Evolutionary conservation across 2,329 filamentous ascomycete genomes (phyloP), one percentile per base, ranked within the genome.

Genomic region (Colletotrichum caudatum): DNA sequence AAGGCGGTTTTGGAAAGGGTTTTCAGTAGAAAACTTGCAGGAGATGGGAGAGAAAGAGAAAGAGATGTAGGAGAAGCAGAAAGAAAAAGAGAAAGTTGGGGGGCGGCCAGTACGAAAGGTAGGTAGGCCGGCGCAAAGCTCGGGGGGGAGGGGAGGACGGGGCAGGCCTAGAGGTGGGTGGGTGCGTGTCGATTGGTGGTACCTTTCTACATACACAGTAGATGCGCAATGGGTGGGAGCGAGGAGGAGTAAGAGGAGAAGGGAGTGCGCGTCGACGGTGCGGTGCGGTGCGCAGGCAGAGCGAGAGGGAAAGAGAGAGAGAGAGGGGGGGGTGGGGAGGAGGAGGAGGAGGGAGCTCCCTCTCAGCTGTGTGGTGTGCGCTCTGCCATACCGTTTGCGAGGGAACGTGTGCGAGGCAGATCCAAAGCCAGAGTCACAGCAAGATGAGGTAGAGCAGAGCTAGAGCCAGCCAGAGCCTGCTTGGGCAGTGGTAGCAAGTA

Each of bases 41-140:
- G 14, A 58, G 61, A 62, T 61, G 61, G 66, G 71, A 65, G 71
- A 54, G 54, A 58, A 54, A 56, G 35, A 51, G 53, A 46, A 48
- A 63, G 50, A 56, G n/a, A 56, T 51, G 69, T 64, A 69, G 66
- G 56, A 57, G 64, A 69, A 71, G 66, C 58, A 65, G 54, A 48
- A 62, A 62, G 69, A 71, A 69, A 51, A 33, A 51, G 64, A 63
- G 23, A 66, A 57, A 72, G 61, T 60, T 66, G 73, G 73, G 69
- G 69, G 72, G 65, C 63, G 65, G 65, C 50, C 41, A 66, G 62
- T 41, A 64, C 35, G 62, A 69, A 64, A 66, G 56, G 64, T 63
- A 73, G 63, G 71, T 58, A 73, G 64, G 64, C 58, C 41, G 71
- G 69, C 68, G 70, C 66, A 71, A 73, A 72, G 69, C 71, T 73